A percentile compares a stretch with the other conserved stretches of the same genome.
These are phyloP conservation scores for Beauveria brongniartii DNA, from an alignment of 2,329 filamentous ascomycete species.

Conservation along the genomic window DNA sequence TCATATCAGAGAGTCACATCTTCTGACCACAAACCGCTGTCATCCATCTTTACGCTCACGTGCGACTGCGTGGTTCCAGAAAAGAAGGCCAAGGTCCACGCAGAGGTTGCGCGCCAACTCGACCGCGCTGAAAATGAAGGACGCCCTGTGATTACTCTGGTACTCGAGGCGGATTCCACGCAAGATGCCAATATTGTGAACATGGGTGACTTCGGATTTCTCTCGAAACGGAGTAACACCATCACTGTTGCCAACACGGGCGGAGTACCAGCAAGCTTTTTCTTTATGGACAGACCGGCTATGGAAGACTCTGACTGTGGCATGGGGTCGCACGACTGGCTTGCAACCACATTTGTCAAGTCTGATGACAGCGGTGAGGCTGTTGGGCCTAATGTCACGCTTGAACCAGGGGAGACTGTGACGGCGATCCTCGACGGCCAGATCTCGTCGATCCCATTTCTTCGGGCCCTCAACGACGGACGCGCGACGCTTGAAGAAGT, in stretches of 20 bases:
- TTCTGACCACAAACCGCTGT: constrained; percentile 91
- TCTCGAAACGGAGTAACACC: constrained; percentile 54
- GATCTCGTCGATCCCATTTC: constrained; percentile 55
- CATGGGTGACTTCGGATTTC: constrained; percentile 68
- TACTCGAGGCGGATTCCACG: constrained; percentile 54
- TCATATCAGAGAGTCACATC: constrained; percentile 86
- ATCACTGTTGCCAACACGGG: constrained; percentile 91
- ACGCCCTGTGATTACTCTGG: constrained; percentile 71
- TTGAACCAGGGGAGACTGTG: constrained; percentile 79
- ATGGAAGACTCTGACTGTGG: constrained; percentile 35
- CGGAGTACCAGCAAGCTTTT: constrained; percentile 68
- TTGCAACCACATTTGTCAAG: constrained; percentile 56
- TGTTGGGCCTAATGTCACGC: constrained; percentile 46
- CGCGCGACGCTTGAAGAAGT: constrained; percentile 68
- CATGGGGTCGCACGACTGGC: constrained; percentile 49
- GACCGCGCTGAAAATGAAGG: constrained; percentile 90
- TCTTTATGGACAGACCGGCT: constrained; percentile 66
- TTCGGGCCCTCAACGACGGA: constrained; percentile 64
- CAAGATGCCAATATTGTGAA: constrained; percentile 53
- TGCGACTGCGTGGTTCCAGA: constrained; percentile 84
- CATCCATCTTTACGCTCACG: constrained; percentile 72
- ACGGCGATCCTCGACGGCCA: constrained; percentile 60
- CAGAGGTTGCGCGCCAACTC: constrained; percentile 78
- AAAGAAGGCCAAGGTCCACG: constrained; percentile 73
- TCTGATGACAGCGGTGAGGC: constrained; percentile 25